phyloP scores from a whole-genome alignment of 352 stramenopile genomes.

The Pythium aristosporum region DNA sequence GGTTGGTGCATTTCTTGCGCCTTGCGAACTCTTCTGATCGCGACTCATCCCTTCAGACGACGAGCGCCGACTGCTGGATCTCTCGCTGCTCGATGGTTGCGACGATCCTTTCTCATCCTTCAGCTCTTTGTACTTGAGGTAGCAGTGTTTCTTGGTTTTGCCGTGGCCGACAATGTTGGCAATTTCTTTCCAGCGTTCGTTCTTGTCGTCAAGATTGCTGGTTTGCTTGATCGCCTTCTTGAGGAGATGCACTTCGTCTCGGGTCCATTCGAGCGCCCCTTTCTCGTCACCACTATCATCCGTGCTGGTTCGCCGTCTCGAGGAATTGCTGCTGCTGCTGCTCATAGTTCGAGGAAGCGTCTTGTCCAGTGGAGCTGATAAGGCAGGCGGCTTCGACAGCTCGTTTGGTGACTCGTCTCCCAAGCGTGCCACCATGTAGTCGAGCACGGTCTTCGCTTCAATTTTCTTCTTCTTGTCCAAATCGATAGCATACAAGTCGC shows the following conservation, averaged over 20 bases:
- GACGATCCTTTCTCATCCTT: slow-evolving; percentile 57
- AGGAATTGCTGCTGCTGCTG: slow-evolving; percentile 12
- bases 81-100: background rate
- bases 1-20: background rate
- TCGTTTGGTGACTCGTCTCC: background rate
- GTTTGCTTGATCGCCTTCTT: slow-evolving; percentile 81
- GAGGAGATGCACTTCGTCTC: slow-evolving; percentile 52
- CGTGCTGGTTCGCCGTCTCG: slow-evolving; percentile 3
- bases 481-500: slow-evolving; percentile 54
- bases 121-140: slow-evolving; percentile 84
- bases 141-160: slow-evolving; percentile 81
- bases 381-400: background rate
- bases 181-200: slow-evolving; percentile 72
- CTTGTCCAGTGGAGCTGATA: background rate
- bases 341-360: slow-evolving; percentile 4
- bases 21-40: background rate
- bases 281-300: slow-evolving; percentile 26
- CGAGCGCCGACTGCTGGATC: slow-evolving; percentile 19
- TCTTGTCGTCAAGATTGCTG: slow-evolving; percentile 57
- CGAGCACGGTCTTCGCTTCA: slow-evolving; percentile 31
- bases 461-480: slow-evolving; percentile 48
- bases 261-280: slow-evolving; percentile 41
- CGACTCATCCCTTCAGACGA: slow-evolving; percentile 18
- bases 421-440: slow-evolving; percentile 42
- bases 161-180: slow-evolving; percentile 49